These are phyloP conservation scores for Pleurotus giganteus DNA, from an alignment of 768 basidiomycete species.

Conservation along the genomic window DNA sequence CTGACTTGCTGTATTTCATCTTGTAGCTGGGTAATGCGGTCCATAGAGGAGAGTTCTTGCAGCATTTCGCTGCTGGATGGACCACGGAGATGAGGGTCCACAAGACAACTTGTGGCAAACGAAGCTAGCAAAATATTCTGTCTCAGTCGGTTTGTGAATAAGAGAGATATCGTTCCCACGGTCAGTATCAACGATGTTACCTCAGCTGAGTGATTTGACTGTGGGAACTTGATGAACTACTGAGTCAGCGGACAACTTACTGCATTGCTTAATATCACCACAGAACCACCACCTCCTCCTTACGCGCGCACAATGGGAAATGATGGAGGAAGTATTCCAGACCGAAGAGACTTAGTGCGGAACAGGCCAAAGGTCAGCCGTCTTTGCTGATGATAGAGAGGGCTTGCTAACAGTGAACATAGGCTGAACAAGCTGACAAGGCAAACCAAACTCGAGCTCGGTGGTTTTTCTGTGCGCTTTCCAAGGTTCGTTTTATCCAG, in stretches of 20 bases:
- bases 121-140: not conserved
- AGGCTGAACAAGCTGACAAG: conserved; percentile 88
- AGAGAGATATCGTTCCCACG: not conserved
- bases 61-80: conserved; percentile 70
- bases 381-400: not conserved
- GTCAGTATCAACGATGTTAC: no score
- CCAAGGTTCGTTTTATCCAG: conserved; percentile 60
- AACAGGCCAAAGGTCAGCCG: conserved; percentile 63
- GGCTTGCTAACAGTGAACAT: conserved; percentile 9
- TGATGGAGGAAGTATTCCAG: conserved; percentile 87
- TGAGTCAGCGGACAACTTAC: not conserved
- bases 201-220: no score
- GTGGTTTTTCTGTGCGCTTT: conserved; percentile 94
- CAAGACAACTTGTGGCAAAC: not conserved
- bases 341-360: conserved; percentile 75
- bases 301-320: conserved; percentile 62
- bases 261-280: not conserved
- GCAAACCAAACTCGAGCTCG: conserved; percentile 83
- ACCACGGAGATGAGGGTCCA: not conserved
- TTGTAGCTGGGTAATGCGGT: conserved; percentile 93
- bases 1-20: conserved; percentile 87
- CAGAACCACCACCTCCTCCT: not conserved
- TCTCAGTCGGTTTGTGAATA: not conserved
- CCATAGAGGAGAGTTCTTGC: conserved; percentile 92
- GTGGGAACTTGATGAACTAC: not conserved